Conservation (phyloP, 164 flowering plant species). For the Stephania cephalantha region DNA sequence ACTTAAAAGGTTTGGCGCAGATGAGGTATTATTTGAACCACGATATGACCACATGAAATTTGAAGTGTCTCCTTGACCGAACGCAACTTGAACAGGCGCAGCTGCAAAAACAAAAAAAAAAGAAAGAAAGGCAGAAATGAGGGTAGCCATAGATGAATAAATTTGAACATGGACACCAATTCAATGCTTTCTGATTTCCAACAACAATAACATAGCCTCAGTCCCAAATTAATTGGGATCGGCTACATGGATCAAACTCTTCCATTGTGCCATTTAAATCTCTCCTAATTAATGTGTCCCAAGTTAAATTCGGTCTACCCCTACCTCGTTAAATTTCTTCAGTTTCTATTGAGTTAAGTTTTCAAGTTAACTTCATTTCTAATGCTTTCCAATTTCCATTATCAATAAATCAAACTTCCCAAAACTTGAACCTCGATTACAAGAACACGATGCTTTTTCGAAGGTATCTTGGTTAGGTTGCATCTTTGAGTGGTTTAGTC, state of each 20-base stretch:
- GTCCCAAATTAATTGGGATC: too few relatives aligned
- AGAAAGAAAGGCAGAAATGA: not conserved
- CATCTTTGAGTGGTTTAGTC: too few relatives aligned
- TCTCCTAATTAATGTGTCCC: too few relatives aligned
- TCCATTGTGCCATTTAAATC: too few relatives aligned
- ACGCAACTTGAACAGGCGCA: slow-evolving; percentile 52
- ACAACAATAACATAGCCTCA: not conserved
- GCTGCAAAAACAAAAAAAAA: slow-evolving; percentile 13
- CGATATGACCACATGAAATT: slow-evolving; percentile 27
- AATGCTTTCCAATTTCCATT: not conserved
- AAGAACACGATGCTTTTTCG: too few relatives aligned
- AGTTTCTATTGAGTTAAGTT: too few relatives aligned
- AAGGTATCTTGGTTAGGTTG: too few relatives aligned
- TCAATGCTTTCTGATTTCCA: not conserved
- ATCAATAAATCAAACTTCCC: not conserved
- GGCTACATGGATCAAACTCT: too few relatives aligned
- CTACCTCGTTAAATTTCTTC: too few relatives aligned
- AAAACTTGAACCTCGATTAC: not conserved
- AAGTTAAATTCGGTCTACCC: too few relatives aligned
- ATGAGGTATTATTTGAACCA: slow-evolving; percentile 12
- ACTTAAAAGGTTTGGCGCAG: slow-evolving; percentile 12
- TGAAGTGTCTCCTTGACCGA: slow-evolving; percentile 36
- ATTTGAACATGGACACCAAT: too few relatives aligned
- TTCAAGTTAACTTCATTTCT: too few relatives aligned
- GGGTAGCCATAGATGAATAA: not conserved